Evolutionary conservation across 2,329 filamentous ascomycete species (phyloP), one percentile per base, ranked within the genome.

Genomic region (Botrytis pseudocinerea): DNA sequence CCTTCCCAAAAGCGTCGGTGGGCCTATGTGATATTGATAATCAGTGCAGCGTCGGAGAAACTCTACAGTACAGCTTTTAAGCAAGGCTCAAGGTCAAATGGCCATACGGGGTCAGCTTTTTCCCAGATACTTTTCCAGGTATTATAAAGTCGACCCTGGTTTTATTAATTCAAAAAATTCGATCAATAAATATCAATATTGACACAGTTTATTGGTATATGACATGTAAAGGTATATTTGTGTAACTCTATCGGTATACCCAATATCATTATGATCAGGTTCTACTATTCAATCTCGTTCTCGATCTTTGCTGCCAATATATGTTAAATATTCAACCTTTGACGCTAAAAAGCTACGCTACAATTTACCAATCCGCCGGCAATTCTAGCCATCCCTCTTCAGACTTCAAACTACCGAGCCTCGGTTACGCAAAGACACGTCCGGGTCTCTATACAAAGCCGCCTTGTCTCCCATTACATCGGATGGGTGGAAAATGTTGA

Each of bases 401-500:
- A 51, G 22, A 51, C 46, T 51, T 51, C 46, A 51, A 25, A 14
- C 4, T 51, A 0, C 46, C 10, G 46, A 51, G 6, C 4, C 10
- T 22, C 46, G 10, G 4, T 6, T 51, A 51, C 10, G 46, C 22
- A 51, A 25, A 25, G 22, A 51, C 46, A 51, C n/a, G 22, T 9
- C 46, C 46, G 22, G 25, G 22, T 22, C n/a, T 51, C 46, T 22
- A n/a, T 51, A 4, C 46, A n/a, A 51, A 4, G 46, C 14, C 22
- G 9, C 46, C 22, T 51, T 51, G 22, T 51, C 46, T n/a, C 46
- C 46, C 46, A 51, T 51, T 22, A 51, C 46, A 51, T 51, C 48
- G 48, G 48, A 51, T 4, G 82, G 82, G 72, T 83, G 82, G 12
- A 76, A 73, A 69, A 80, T 64, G 71, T 79, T 80, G 70, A 84